Evolutionary conservation across 805 yeast genomes (phyloP).

Genomic region (Barnettozyma wickerhamii): DNA sequence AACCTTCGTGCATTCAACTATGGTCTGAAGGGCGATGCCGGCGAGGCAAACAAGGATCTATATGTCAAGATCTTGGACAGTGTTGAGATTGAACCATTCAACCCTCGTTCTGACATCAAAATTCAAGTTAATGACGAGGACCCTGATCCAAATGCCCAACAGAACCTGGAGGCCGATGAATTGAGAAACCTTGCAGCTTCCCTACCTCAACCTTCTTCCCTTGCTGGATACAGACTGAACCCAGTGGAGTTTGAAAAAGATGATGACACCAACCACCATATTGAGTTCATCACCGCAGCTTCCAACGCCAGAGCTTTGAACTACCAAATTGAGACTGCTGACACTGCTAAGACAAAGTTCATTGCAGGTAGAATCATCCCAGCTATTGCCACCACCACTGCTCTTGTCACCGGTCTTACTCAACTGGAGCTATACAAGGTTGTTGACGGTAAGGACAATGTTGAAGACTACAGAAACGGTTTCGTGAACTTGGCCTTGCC

Average conservation of each 20-base stretch:
- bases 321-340: slow-evolving; percentile 85
- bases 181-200: slow-evolving; percentile 65
- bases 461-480: slow-evolving; percentile 90
- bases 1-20: slow-evolving; percentile 86
- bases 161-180: slow-evolving; percentile 53
- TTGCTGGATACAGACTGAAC: slow-evolving; percentile 80
- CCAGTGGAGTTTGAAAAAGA: slow-evolving; percentile 98
- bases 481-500: slow-evolving; percentile 90
- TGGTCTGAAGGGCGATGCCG: slow-evolving; percentile 76
- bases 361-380: slow-evolving; percentile 99
- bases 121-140: slow-evolving; percentile 87
- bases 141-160: slow-evolving; percentile 73
- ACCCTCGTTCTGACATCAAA: slow-evolving; percentile 68
- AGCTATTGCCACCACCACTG: slow-evolving; percentile 99
- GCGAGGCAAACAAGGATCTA: slow-evolving; percentile 40
- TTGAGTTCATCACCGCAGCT: slow-evolving; percentile 92
- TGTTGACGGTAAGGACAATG: slow-evolving; percentile 63
- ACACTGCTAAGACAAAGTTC: slow-evolving; percentile 85
- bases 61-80: slow-evolving; percentile 52
- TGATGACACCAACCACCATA: slow-evolving; percentile 95
- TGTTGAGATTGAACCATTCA: slow-evolving; percentile 56
- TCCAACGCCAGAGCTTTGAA: slow-evolving; percentile 94
- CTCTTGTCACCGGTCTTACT: slow-evolving; percentile 91
- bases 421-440: slow-evolving; percentile 91
- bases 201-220: slow-evolving; percentile 81